Evolutionary conservation across 2,329 filamentous ascomycete species (phyloP).

Genomic region (Blastomyces silverae): DNA sequence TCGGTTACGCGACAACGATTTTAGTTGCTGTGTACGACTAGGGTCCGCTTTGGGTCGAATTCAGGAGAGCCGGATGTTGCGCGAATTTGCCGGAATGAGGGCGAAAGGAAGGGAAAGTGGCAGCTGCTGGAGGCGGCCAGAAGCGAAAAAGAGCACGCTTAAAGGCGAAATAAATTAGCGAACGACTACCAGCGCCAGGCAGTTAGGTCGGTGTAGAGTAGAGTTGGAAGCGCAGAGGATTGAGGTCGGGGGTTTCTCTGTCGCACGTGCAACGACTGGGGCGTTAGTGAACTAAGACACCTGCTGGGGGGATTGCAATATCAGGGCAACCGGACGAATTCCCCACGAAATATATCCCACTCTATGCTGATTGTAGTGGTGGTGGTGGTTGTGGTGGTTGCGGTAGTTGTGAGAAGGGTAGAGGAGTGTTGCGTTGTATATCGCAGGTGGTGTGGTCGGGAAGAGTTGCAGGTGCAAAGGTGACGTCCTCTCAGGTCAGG

Average conservation of each 20-base stretch:
- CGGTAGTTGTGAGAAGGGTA: neutral
- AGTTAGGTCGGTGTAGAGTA: neutral
- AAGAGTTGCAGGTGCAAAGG: neutral
- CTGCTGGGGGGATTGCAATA: neutral
- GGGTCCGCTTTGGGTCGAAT: neutral
- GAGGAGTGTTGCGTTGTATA: neutral
- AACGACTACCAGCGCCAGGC: constrained; percentile 10
- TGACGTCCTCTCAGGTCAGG: constrained; percentile 3
- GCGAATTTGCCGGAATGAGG: neutral
- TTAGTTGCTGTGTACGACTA: neutral
- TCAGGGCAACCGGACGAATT: neutral
- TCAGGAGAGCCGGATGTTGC: no score
- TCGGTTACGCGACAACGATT: constrained; percentile 13
- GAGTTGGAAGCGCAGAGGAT: neutral
- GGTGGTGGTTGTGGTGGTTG: neutral
- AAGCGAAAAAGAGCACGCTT: neutral
- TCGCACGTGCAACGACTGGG: constrained; percentile 2
- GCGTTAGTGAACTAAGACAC: no score
- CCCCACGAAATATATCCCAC: neutral
- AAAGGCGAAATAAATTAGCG: neutral
- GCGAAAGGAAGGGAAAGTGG: neutral
- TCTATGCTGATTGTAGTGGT: neutral
- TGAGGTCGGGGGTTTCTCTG: constrained; percentile 3
- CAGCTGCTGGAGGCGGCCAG: neutral
- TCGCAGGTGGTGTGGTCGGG: neutral